phyloP scores from a whole-genome alignment of 1,284 basidiomycete species.

The Pseudomicrostroma phylloplanum region DNA sequence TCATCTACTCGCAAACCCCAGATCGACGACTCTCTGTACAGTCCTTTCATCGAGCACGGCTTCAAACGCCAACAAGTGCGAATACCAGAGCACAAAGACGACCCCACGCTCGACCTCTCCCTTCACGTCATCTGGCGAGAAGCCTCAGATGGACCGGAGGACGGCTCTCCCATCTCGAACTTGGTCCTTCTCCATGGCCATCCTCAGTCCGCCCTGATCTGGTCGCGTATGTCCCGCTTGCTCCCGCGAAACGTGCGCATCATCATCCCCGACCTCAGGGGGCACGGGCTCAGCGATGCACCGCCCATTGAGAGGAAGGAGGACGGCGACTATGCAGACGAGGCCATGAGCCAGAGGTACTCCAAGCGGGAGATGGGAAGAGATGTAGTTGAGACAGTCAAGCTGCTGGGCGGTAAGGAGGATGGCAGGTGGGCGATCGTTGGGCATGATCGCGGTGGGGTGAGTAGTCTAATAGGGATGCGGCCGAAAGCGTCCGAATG shows the following conservation, averaged over 20 bases:
- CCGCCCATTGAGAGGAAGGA: conserved; percentile 25
- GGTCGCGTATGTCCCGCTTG: conserved; percentile 21
- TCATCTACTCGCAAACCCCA: not conserved
- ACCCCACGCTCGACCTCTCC: conserved; percentile 8
- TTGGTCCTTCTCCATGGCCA: conserved; percentile 52
- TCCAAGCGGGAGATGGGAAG: conserved; percentile 52
- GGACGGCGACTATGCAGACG: conserved; percentile 4
- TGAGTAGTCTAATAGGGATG: conserved; percentile 1
- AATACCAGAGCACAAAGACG: not conserved
- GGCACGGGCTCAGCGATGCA: conserved; percentile 28
- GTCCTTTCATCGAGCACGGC: not conserved
- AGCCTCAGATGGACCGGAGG: no score
- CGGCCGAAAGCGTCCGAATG: not conserved
- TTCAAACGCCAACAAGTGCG: conserved; percentile 4
- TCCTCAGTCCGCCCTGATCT: conserved; percentile 51
- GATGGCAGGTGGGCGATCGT: conserved; percentile 39
- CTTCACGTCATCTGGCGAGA: not conserved
- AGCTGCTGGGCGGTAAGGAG: conserved; percentile 34
- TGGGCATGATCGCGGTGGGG: conserved; percentile 52
- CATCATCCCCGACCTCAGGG: conserved; percentile 50
- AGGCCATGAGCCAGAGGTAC: conserved; percentile 25
- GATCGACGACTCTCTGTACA: not conserved
- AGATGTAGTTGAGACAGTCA: conserved; percentile 51
- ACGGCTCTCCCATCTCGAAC: conserved; percentile 5
- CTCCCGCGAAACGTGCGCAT: conserved; percentile 44